Evolutionary conservation across 192 early-diverging fungal genomes (phyloP).

Genomic region (Backusella liffmaniae): DNA sequence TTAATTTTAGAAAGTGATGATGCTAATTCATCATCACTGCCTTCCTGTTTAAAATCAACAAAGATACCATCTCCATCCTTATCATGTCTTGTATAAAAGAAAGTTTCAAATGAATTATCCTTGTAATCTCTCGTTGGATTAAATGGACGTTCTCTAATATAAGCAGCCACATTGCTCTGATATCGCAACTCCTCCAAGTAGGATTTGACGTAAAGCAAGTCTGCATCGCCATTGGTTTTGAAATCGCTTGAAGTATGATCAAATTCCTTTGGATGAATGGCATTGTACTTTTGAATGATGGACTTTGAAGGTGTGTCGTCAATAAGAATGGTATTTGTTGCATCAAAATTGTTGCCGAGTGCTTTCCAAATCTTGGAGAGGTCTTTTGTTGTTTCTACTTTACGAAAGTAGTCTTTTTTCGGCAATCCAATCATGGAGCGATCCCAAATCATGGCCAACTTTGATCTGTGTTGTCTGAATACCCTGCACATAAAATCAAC

Average conservation of each 20-base stretch:
- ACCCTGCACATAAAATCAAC: slow-evolving; percentile 55
- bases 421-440: slow-evolving; percentile 49
- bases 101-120: background rate
- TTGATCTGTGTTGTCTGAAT: slow-evolving; percentile 35
- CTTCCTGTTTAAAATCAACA: background rate
- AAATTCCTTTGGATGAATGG: slow-evolving; percentile 40
- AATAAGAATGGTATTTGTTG: slow-evolving; percentile 51
- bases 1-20: background rate
- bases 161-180: slow-evolving; percentile 46
- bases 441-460: slow-evolving; percentile 59
- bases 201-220: slow-evolving; percentile 39
- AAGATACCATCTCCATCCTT: background rate
- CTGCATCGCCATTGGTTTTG: slow-evolving; percentile 25
- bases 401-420: slow-evolving; percentile 35
- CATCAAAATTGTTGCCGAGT: slow-evolving; percentile 24
- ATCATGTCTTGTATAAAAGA: background rate
- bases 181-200: slow-evolving; percentile 36
- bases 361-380: slow-evolving; percentile 53
- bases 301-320: slow-evolving; percentile 53
- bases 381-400: slow-evolving; percentile 59
- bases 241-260: slow-evolving; percentile 20
- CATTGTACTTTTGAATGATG: slow-evolving; percentile 51
- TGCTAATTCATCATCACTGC: background rate
- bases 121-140: background rate
- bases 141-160: slow-evolving; percentile 43